A percentile compares a stretch with the other conserved stretches of the same genome.
phyloP scores from a whole-genome alignment of 2,329 filamentous ascomycete species.

The Pseudonectria foliicola region DNA sequence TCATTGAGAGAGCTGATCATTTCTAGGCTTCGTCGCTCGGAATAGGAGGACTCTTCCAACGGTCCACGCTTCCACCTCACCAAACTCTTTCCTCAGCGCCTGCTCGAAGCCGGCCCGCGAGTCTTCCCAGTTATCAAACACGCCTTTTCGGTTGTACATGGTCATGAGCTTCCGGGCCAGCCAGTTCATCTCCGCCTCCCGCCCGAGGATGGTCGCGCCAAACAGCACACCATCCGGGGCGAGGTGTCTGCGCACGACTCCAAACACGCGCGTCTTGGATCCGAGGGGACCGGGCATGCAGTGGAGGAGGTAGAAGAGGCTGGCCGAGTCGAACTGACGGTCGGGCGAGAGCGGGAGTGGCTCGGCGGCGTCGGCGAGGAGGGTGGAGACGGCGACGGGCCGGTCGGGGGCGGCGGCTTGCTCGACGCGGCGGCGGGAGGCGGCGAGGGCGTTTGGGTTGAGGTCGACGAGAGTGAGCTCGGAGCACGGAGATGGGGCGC shows the following conservation, averaged over 20 bases:
- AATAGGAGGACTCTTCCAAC: slow-evolving; percentile 34
- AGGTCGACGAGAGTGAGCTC: slow-evolving; percentile 31
- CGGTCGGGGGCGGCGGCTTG: slow-evolving; percentile 4
- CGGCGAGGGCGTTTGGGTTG: slow-evolving; percentile 25
- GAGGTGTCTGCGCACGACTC: slow-evolving; percentile 9
- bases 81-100: slow-evolving; percentile 29
- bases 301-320: slow-evolving; percentile 19
- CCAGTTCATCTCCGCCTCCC: slow-evolving; percentile 8
- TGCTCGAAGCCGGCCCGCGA: slow-evolving; percentile 24
- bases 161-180: slow-evolving; percentile 15
- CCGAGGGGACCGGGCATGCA: slow-evolving; percentile 17
- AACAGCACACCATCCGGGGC: slow-evolving; percentile 15
- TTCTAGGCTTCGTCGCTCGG: slow-evolving; percentile 23
- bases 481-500: slow-evolving; percentile 12
- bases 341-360: slow-evolving; percentile 20
- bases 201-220: slow-evolving; percentile 19
- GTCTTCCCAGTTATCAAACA: slow-evolving; percentile 35
- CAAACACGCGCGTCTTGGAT: slow-evolving; percentile 12
- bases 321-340: slow-evolving; percentile 32
- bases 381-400: slow-evolving; percentile 17
- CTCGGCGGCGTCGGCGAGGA: slow-evolving; percentile 30
- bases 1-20: not conserved
- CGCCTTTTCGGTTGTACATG: slow-evolving; percentile 27
- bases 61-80: slow-evolving; percentile 31
- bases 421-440: slow-evolving; percentile 20